phyloP scores from a whole-genome alignment of 306 rosid genomes.

The Albizia julibrissin region DNA sequence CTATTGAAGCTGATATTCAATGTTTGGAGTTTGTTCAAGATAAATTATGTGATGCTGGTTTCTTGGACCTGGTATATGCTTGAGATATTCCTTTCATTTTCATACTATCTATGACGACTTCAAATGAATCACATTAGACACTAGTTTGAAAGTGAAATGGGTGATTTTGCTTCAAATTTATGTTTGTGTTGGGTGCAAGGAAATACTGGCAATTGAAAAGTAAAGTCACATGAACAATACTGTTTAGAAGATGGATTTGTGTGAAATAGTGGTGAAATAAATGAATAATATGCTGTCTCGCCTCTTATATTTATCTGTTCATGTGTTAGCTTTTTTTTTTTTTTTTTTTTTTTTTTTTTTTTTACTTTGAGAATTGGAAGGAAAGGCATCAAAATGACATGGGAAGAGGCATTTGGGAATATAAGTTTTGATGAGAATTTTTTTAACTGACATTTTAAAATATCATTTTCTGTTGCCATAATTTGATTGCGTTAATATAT shows the following conservation, averaged over 20 bases:
- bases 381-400: neutral
- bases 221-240: neutral
- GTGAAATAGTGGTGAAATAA: neutral
- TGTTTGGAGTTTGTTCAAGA: conserved; percentile 16
- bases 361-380: neutral
- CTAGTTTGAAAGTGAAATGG: conserved; percentile 25
- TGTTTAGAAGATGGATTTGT: conserved; percentile 13
- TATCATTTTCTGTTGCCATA: neutral
- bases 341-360: neutral
- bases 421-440: neutral
- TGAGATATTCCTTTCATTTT: conserved; percentile 11
- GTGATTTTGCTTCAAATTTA: neutral
- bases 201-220: neutral
- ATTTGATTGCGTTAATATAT: neutral
- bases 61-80: conserved; percentile 12
- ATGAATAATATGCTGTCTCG: neutral
- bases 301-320: neutral
- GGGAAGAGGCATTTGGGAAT: neutral
- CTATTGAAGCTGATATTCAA: conserved; percentile 20
- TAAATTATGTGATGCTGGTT: conserved; percentile 10
- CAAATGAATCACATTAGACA: neutral
- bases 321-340: neutral
- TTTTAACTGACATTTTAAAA: neutral
- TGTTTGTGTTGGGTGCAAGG: neutral
- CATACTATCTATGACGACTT: neutral